Conservation (phyloP, 179 eudicot genomes). For the Pouteria campechiana region DNA sequence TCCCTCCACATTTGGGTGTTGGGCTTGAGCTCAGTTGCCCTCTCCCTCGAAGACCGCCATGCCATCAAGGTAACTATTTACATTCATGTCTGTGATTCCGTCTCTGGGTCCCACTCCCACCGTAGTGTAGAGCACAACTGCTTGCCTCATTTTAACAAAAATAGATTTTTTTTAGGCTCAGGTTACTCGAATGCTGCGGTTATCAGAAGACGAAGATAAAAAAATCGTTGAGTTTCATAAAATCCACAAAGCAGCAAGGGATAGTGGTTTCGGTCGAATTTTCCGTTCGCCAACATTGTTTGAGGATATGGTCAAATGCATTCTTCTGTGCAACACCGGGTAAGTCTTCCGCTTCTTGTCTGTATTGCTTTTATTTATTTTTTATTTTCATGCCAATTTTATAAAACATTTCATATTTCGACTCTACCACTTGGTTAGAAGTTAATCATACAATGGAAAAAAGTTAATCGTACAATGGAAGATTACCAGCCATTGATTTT, state of each 20-base stretch:
- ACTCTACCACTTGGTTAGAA: too few species aligned
- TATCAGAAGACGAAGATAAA: slow-evolving; percentile 38
- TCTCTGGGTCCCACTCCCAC: too few species aligned
- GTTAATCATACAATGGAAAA: too few species aligned
- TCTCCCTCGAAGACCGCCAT: slow-evolving; percentile 17
- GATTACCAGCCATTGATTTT: too few species aligned
- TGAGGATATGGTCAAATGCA: slow-evolving; percentile 84
- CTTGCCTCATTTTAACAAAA: too few species aligned
- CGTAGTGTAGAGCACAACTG: too few species aligned
- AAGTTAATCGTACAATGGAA: too few species aligned
- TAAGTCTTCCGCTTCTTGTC: slow-evolving; percentile 17
- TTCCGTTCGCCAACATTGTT: slow-evolving; percentile 78
- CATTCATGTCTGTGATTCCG: not conserved
- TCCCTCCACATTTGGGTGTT: slow-evolving; percentile 29
- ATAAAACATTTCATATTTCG: too few species aligned
- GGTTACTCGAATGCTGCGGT: slow-evolving; percentile 64
- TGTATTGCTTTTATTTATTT: too few species aligned
- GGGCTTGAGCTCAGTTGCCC: slow-evolving; percentile 19
- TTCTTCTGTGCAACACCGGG: slow-evolving; percentile 88
- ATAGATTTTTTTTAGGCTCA: slow-evolving; percentile 32
- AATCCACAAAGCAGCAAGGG: slow-evolving; percentile 37
- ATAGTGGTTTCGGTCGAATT: slow-evolving; percentile 51
- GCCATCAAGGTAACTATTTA: slow-evolving; percentile 14
- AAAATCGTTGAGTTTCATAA: slow-evolving; percentile 45
- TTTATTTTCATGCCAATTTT: too few species aligned